A percentile compares a stretch with the other conserved stretches of the same genome.
phyloP scores from a whole-genome alignment of 1,139 yeast species.

The Protomyces gravidus region DNA sequence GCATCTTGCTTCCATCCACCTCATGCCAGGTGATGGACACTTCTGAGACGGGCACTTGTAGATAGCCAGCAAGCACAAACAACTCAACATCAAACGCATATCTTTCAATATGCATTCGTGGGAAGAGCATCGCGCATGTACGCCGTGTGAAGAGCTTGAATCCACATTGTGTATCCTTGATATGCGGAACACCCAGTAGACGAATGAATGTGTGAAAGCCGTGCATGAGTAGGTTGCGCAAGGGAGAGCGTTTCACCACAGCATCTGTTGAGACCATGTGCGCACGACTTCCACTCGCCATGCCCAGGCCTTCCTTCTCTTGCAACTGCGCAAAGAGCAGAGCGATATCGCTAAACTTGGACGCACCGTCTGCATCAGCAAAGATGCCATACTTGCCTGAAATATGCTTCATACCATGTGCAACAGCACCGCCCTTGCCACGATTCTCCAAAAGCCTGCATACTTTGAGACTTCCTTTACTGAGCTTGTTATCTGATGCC shows the following conservation, averaged over 20 bases:
- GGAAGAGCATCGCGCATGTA: constrained; percentile 66
- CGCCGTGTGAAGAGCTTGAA: constrained; percentile 79
- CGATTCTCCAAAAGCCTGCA: constrained; percentile 66
- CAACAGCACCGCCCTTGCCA: constrained; percentile 97
- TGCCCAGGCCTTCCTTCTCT: constrained; percentile 46
- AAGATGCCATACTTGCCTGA: constrained; percentile 73
- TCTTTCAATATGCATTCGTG: constrained; percentile 91
- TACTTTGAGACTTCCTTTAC: constrained; percentile 63
- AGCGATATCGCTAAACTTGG: constrained; percentile 65
- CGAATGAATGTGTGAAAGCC: constrained; percentile 81
- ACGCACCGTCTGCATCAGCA: constrained; percentile 98
- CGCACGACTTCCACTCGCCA: constrained; percentile 90
- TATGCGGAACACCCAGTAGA: constrained; percentile 78
- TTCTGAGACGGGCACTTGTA: constrained; percentile 63
- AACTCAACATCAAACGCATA: constrained; percentile 98
- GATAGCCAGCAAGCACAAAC: constrained; percentile 70
- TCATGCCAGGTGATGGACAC: constrained; percentile 95
- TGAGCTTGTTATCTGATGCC: constrained; percentile 51
- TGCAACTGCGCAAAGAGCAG: constrained; percentile 50
- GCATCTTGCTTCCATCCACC: constrained; percentile 90
- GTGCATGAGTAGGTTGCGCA: constrained; percentile 88
- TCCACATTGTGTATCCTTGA: constrained; percentile 95
- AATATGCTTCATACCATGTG: constrained; percentile 78
- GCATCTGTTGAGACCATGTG: constrained; percentile 97
- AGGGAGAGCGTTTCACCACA: constrained; percentile 82